Evolutionary conservation across 192 early-diverging fungal genomes (phyloP).

Genomic region (Funneliformis geosporum): DNA sequence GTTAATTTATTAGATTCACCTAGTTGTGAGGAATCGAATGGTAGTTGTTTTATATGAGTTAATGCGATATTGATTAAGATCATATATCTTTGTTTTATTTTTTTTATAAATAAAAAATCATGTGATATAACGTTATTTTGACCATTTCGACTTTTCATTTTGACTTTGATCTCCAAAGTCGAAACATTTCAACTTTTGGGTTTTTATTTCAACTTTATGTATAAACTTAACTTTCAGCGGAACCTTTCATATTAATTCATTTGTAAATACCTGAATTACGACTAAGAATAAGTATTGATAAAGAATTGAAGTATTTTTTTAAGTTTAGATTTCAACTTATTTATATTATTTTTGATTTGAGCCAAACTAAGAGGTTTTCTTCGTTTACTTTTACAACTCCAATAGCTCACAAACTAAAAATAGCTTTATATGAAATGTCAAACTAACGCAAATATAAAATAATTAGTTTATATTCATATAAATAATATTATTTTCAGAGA

Average conservation of each 20-base stretch:
- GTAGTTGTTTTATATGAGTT: no score
- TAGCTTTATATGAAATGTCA: conserved; percentile 15
- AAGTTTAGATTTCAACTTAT: conserved; percentile 8
- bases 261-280: background rate
- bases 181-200: no score
- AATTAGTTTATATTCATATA: conserved; percentile 3
- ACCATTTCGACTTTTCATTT: no score
- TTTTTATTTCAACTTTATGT: no score
- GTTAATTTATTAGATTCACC: no score
- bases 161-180: no score
- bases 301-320: background rate
- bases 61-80: no score
- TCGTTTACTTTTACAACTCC: conserved; percentile 17
- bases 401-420: conserved; percentile 14
- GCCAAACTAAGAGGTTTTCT: conserved; percentile 6
- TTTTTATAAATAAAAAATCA: no score
- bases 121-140: no score
- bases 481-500: conserved; percentile 16
- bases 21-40: no score
- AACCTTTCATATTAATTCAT: conserved; percentile 12
- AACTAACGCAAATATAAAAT: conserved; percentile 18
- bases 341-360: conserved; percentile 18
- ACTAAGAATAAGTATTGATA: conserved; percentile 5
- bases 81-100: no score
- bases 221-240: no score